Conservation (phyloP, 495 filamentous ascomycete genomes). For the Beverwykella pulmonaria region DNA sequence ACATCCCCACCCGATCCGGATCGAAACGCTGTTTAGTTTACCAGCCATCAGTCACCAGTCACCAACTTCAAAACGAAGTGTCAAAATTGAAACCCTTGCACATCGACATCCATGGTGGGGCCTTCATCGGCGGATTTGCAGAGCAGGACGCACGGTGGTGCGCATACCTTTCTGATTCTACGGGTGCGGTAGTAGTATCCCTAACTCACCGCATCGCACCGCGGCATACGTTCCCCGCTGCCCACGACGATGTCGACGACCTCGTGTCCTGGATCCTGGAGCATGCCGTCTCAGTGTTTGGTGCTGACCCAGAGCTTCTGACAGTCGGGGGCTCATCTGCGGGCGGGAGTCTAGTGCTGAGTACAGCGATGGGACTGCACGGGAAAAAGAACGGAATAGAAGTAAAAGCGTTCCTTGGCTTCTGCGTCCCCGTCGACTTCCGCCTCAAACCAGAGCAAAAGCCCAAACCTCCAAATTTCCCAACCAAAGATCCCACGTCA, state of each 20-base stretch:
- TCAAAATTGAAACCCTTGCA: slow-evolving; percentile 40
- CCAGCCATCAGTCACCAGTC: slow-evolving; percentile 9
- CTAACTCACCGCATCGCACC: slow-evolving; percentile 23
- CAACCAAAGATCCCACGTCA: slow-evolving; percentile 38
- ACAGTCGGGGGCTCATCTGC: slow-evolving; percentile 43
- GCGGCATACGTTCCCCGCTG: slow-evolving; percentile 28
- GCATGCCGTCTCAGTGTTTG: slow-evolving; percentile 36
- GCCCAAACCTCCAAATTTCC: slow-evolving; percentile 41
- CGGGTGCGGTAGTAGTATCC: slow-evolving; percentile 44
- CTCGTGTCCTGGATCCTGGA: slow-evolving; percentile 36
- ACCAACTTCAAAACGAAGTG: background rate
- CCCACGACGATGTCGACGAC: slow-evolving; percentile 39
- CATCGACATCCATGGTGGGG: slow-evolving; percentile 46
- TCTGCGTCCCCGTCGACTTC: slow-evolving; percentile 38
- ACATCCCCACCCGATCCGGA: slow-evolving; percentile 16
- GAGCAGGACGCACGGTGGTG: slow-evolving; percentile 41
- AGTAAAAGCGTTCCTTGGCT: slow-evolving; percentile 13
- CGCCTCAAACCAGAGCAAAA: slow-evolving; percentile 42
- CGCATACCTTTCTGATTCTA: slow-evolving; percentile 32
- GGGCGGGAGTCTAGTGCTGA: slow-evolving; percentile 43
- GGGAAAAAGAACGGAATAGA: slow-evolving; percentile 10
- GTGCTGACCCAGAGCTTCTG: slow-evolving; percentile 39
- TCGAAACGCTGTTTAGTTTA: slow-evolving; percentile 23
- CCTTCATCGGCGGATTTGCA: slow-evolving; percentile 44
- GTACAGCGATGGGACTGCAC: slow-evolving; percentile 19